Conservation (phyloP, 768 basidiomycete species). For the Amanita brunnescens region DNA sequence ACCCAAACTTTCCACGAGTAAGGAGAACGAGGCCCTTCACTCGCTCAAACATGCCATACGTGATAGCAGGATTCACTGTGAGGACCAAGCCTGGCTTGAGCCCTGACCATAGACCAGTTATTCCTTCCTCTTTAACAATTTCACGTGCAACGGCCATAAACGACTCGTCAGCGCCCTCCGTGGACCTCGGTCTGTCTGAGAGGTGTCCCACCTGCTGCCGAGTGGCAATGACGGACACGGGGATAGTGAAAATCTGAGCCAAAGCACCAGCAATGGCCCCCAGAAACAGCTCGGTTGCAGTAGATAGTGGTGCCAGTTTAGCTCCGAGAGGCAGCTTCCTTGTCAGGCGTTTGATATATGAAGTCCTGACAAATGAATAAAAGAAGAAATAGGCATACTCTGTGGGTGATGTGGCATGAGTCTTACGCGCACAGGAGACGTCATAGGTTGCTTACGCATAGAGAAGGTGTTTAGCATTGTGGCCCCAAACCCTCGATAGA, state of each 20-base stretch:
- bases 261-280: constrained; percentile 91
- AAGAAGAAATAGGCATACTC: constrained; percentile 99
- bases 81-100: constrained; percentile 89
- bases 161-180: constrained; percentile 45
- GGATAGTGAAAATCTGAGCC: constrained; percentile 97
- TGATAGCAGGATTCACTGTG: constrained; percentile 96
- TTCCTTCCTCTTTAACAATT: constrained; percentile 84
- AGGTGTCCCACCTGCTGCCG: constrained; percentile 80
- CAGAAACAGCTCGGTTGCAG: constrained; percentile 72
- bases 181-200: neutral
- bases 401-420: constrained; percentile 21
- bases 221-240: constrained; percentile 95
- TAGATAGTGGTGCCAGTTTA: constrained; percentile 56
- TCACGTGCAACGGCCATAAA: constrained; percentile 75
- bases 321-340: constrained; percentile 51
- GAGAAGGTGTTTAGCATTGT: constrained; percentile 99
- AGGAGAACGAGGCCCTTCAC: constrained; percentile 68
- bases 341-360: constrained; percentile 68
- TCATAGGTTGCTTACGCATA: constrained; percentile 55
- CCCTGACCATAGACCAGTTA: constrained; percentile 87
- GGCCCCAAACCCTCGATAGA: constrained; percentile 88
- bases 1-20: constrained; percentile 36
- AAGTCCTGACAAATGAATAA: constrained; percentile 82
- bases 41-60: constrained; percentile 91
- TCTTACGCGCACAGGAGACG: constrained; percentile 11